Conservation (phyloP, 2,329 filamentous ascomycete species). For the Aspergillus hiratsukae region DNA sequence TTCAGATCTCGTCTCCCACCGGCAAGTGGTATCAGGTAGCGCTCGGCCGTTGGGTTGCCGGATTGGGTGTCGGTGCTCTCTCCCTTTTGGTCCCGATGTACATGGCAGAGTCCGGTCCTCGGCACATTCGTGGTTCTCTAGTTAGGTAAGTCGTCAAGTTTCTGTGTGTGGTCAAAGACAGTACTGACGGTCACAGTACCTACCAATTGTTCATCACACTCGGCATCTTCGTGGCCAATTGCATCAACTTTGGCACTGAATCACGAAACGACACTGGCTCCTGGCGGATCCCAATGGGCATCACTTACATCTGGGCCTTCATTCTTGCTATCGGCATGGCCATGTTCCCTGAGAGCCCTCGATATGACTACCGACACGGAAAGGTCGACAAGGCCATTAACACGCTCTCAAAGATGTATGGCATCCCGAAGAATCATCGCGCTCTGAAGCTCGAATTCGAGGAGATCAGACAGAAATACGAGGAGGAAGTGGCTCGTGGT, state of each 20-base stretch:
- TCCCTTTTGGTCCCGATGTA: constrained; percentile 45
- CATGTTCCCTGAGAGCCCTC: constrained; percentile 54
- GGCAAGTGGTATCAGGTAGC: constrained; percentile 39
- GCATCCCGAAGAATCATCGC: constrained; percentile 49
- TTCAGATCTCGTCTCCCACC: constrained; percentile 38
- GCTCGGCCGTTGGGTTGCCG: constrained; percentile 41
- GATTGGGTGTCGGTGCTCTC: constrained; percentile 41
- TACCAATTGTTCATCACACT: constrained; percentile 47
- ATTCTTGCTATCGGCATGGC: constrained; percentile 52
- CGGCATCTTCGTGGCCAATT: constrained; percentile 44
- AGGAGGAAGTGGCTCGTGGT: constrained; percentile 43
- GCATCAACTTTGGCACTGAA: constrained; percentile 45
- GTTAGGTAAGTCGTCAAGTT: constrained; percentile 25
- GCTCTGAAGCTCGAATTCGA: constrained; percentile 50
- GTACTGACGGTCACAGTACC: constrained; percentile 23
- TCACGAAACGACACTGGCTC: constrained; percentile 33
- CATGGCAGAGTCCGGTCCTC: constrained; percentile 41
- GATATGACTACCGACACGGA: constrained; percentile 55
- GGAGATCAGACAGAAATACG: constrained; percentile 54
- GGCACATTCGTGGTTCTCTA: constrained; percentile 43
- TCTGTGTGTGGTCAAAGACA: not conserved
- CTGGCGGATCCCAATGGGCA: constrained; percentile 50
- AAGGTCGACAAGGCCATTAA: constrained; percentile 47
- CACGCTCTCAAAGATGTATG: constrained; percentile 53
- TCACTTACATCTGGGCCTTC: constrained; percentile 54